Evolutionary conservation across 176 grass and related monocot species (phyloP), one percentile per base, ranked within the genome.

Genomic region (Alopecurus myosuroides): DNA sequence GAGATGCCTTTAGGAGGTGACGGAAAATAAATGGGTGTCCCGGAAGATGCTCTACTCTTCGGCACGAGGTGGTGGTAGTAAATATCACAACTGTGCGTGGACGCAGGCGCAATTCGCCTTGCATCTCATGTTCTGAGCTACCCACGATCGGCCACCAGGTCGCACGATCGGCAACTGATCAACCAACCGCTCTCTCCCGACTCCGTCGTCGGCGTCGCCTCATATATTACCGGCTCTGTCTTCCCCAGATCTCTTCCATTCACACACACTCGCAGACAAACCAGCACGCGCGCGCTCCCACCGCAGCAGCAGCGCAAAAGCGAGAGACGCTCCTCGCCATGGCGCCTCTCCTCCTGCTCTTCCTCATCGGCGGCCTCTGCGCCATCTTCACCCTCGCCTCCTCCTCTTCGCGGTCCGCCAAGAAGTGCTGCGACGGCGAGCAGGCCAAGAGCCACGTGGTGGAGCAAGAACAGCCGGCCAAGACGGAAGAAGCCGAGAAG

Each of bases 331-430:
- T 25, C 22, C 22, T 7, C 36, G 7, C 57, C 85, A 94, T 94
- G 92, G 83, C 84, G 70, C 82, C 88, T 77, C 80, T 94, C 53
- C 76, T 94, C 70, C 56, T 89, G 63, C 66, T 94, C 76, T 79
- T 83, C 69, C 69, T 94, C 79, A 67, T 94, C 76, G 52, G 89
- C 69, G 81, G 86, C 80, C 83, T 94, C 48, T 86, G 81, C 79
- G 89, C 83, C 19, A 22, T 91, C 45, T 85, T 86, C 34, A 86
- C 39, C 91, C 6, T 53, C 53, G 68, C 88, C 33, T 71, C 88
- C 20, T 76, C 85, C 33, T 80, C 88, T 25, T 76, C 86, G 0
- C 63, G 70, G 2, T 0, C 51, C 41, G 30, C 14, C 41, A 90
- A 86, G 73, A 90, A 86, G 88, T 82, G 83, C 78, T 78, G 14